Percentiles rank a stretch among this genome's conserved stretches.
These are phyloP conservation scores for Bothriochloa decipiens DNA, from an alignment of 176 grass and related monocot genomes.

Conservation along the genomic window DNA sequence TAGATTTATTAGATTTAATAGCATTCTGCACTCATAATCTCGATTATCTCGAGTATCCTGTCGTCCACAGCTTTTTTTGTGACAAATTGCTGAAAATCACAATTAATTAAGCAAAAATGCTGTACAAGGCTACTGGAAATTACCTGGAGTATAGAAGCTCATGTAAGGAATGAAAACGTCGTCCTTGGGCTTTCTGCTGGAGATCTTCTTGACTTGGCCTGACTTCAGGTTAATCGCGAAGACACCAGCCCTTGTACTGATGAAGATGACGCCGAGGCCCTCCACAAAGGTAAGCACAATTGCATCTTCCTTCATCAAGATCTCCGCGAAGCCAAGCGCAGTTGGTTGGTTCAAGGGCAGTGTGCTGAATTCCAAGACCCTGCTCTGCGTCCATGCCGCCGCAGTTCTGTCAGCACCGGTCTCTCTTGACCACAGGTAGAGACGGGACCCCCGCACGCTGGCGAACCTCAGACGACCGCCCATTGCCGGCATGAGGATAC, in stretches of 20 bases:
- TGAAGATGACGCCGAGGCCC: conserved; percentile 20
- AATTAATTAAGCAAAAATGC: background rate
- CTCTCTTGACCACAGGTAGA: conserved; percentile 33
- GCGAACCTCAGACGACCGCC: conserved; percentile 36
- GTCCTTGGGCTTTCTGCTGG: no score
- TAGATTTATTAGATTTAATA: background rate
- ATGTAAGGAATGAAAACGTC: background rate
- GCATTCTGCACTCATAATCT: background rate
- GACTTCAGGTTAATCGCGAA: conserved; percentile 27
- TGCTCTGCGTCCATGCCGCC: conserved; percentile 22
- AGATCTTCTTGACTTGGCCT: conserved; percentile 5
- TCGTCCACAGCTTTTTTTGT: background rate
- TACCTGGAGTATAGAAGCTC: conserved; percentile 43
- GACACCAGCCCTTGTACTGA: background rate
- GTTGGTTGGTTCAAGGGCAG: background rate
- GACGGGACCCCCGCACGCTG: conserved; percentile 1
- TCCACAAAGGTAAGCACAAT: conserved; percentile 5
- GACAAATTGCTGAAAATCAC: background rate
- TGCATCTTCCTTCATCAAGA: background rate
- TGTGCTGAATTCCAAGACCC: conserved; percentile 28
- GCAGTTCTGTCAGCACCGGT: background rate
- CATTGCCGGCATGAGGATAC: background rate
- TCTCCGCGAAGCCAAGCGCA: background rate
- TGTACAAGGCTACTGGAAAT: background rate
- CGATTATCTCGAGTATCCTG: background rate